Evolutionary conservation across 352 stramenopile species (phyloP).

Genomic region (Phytophthora lateralis): DNA sequence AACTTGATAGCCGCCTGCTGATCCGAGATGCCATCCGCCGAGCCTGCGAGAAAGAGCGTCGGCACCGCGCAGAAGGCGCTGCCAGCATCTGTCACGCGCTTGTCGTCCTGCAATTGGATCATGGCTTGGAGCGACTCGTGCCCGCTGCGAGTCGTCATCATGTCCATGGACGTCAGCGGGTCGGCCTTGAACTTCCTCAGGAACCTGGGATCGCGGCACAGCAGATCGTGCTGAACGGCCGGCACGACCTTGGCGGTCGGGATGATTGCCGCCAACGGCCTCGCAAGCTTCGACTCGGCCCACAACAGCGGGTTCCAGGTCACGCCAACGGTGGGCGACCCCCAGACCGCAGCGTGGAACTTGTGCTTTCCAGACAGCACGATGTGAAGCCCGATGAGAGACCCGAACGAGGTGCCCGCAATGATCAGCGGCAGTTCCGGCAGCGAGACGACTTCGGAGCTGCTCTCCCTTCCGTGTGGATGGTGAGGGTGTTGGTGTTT

Average conservation of each 20-base stretch:
- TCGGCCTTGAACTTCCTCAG: conserved; percentile 39
- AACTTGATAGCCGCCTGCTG: conserved; percentile 52
- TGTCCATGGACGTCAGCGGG: conserved; percentile 40
- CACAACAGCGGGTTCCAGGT: conserved; percentile 39
- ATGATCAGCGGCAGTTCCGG: conserved; percentile 46
- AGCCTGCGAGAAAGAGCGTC: conserved; percentile 49
- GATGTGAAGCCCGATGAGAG: conserved; percentile 47
- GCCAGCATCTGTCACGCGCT: conserved; percentile 18
- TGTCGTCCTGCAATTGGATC: conserved; percentile 37
- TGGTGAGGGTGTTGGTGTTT: conserved; percentile 38
- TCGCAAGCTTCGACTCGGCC: conserved; percentile 32
- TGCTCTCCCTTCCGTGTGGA: conserved; percentile 30
- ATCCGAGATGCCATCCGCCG: conserved; percentile 50
- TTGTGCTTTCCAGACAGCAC: conserved; percentile 43
- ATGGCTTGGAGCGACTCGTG: conserved; percentile 45
- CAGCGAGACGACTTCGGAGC: conserved; percentile 34
- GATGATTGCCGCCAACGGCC: conserved; percentile 30
- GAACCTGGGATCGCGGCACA: conserved; percentile 43
- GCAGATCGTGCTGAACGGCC: conserved; percentile 38
- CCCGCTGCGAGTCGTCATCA: conserved; percentile 43
- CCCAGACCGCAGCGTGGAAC: conserved; percentile 57
- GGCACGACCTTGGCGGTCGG: conserved; percentile 41
- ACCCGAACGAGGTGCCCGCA: conserved; percentile 42
- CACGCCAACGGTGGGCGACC: conserved; percentile 56
- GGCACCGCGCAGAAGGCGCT: conserved; percentile 36